These are phyloP conservation scores for Borovskyia barvae DNA, from an alignment of 208 protist species.

Conservation along the genomic window DNA sequence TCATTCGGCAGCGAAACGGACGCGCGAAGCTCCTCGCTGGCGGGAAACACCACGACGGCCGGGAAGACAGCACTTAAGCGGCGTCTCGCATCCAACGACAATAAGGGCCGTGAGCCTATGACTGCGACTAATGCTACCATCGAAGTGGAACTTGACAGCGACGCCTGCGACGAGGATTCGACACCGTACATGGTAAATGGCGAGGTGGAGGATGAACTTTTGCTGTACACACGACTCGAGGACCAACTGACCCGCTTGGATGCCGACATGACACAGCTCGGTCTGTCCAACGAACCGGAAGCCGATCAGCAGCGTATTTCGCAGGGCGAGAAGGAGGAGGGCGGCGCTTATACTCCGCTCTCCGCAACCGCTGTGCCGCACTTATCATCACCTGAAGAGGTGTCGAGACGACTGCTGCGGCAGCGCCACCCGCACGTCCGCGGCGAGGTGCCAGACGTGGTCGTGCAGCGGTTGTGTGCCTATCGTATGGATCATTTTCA, in stretches of 20 bases:
- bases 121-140: background rate
- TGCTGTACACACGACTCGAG: constrained; percentile 57
- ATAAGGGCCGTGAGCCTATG: background rate
- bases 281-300: background rate
- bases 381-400: background rate
- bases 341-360: background rate
- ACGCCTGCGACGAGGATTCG: background rate
- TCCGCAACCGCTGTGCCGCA: background rate
- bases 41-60: background rate
- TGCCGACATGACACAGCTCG: constrained; percentile 39
- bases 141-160: constrained; percentile 10
- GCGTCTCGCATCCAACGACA: background rate
- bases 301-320: background rate
- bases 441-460: constrained; percentile 54
- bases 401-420: background rate
- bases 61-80: background rate
- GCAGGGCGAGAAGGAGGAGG: background rate
- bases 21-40: background rate
- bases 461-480: constrained; percentile 64
- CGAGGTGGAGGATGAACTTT: constrained; percentile 27
- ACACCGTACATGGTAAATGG: background rate
- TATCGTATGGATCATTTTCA: constrained; percentile 70
- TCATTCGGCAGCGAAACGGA: too few species aligned
- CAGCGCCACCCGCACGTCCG: constrained; percentile 35
- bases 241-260: constrained; percentile 45